Base-by-base conservation (phyloP, 2,329 filamentous ascomycete genomes). In the Verticillium longisporum region DNA sequence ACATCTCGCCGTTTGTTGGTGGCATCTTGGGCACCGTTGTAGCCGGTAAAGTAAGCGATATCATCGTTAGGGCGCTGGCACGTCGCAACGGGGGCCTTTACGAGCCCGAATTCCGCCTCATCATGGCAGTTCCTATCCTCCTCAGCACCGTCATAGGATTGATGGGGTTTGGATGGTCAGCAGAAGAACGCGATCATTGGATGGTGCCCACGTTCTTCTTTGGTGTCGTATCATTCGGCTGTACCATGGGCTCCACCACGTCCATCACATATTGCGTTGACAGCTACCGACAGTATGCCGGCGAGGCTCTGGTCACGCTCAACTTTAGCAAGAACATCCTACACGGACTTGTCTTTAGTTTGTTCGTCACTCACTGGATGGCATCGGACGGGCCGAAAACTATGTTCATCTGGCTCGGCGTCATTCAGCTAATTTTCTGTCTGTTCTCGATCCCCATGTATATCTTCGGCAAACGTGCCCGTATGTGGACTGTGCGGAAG, bases 141-240 rank as follows among this genome's bases (percentile, higher is more conserved):
- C 69, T 97, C 60, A 86, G 87, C 3, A 97, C 93, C 0, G 86
- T 88, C 1, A 86, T 94, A 36, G 95, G 95, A 0, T 83, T 98
- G 15, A 96, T 97, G 87, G 94, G 92, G 2, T 98, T 95, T 69
- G 94, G 94, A n/a, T 98, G 94, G 95, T 92, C 89, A 10, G 91
- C 89, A 0, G 74, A 91, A 64, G 82, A 88, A 61, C 80, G 80
- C 31, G 86, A 97, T 68, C 80, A 83, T 26, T 98, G 91, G 90
- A 96, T 97, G 59, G 91, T 97, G 0, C 95, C 95, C 0, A 97
- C 94, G 0, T 72, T 96, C 4, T 97, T 98, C 77, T 97, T 98
- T 66, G 94, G 94, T 7, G 74, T 97, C 56, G 87, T 97, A 36
- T 95, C 91, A 0, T 97, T 98, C 70, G 94, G 94, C 0, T 97